A percentile compares a stretch with the other conserved stretches of the same genome.
Evolutionary conservation across 2,329 filamentous ascomycete species (phyloP).

Genomic region (Fusarium piperis): DNA sequence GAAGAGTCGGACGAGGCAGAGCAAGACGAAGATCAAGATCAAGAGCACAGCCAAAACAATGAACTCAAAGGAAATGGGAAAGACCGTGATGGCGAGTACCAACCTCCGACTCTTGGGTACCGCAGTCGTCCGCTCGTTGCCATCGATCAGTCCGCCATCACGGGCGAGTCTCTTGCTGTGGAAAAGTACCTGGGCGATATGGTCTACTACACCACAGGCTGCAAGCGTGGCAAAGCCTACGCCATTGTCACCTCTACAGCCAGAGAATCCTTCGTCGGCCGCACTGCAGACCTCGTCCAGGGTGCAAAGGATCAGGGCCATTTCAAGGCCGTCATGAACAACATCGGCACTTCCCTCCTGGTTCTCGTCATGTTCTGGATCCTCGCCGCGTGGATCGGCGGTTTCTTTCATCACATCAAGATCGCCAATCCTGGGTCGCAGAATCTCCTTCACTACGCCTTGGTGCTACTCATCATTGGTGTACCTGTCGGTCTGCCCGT

Average conservation of each 20-base stretch:
- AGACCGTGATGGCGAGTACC: not conserved
- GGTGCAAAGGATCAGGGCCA: slow-evolving; percentile 30
- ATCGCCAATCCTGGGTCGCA: slow-evolving; percentile 18
- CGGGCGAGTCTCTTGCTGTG: slow-evolving; percentile 23
- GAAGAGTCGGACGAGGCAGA: slow-evolving; percentile 23
- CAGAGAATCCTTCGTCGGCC: slow-evolving; percentile 23
- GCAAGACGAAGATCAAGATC: slow-evolving; percentile 4
- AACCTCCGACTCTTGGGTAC: slow-evolving; percentile 1
- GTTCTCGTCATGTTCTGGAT: slow-evolving; percentile 31
- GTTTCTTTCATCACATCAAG: slow-evolving; percentile 22
- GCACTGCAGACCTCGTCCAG: slow-evolving; percentile 24
- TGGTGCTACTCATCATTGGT: slow-evolving; percentile 29
- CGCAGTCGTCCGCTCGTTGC: slow-evolving; percentile 20
- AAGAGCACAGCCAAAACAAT: not conserved
- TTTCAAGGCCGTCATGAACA: slow-evolving; percentile 31
- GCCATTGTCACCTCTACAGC: slow-evolving; percentile 12
- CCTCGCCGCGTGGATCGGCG: slow-evolving; percentile 17
- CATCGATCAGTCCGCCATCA: slow-evolving; percentile 26
- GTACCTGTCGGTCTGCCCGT: slow-evolving; percentile 26
- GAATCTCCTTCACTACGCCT: slow-evolving; percentile 22
- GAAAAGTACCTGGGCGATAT: slow-evolving; percentile 24
- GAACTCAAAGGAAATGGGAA: not conserved
- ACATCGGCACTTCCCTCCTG: slow-evolving; percentile 19
- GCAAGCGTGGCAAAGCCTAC: slow-evolving; percentile 24
- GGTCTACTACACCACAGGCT: slow-evolving; percentile 29